These are phyloP conservation scores for Hymenoscyphus infarciens DNA, from an alignment of 2,329 filamentous ascomycete genomes.

Conservation along the genomic window DNA sequence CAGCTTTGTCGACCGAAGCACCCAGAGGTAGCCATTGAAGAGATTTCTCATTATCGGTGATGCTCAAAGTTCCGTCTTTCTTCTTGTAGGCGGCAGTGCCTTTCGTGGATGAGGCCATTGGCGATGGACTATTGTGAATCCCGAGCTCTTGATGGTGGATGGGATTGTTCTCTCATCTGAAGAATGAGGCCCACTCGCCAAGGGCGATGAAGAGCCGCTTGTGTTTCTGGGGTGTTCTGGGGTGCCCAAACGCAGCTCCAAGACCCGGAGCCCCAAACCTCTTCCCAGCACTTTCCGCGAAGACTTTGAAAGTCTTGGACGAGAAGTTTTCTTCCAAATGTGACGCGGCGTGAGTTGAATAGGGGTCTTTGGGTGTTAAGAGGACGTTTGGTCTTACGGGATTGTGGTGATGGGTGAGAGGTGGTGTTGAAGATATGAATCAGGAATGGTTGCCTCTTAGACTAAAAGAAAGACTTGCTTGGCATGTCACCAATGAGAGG, in stretches of 20 bases:
- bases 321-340: not conserved
- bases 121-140: not conserved
- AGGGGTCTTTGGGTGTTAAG: not conserved
- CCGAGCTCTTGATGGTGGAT: not conserved
- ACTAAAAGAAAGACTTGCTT: not conserved
- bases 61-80: slow-evolving; percentile 79
- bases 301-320: not conserved
- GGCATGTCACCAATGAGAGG: not conserved
- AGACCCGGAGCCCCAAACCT: not conserved
- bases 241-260: not conserved
- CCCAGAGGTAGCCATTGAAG: slow-evolving; percentile 72
- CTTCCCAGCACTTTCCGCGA: not conserved
- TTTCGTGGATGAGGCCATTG: slow-evolving; percentile 51
- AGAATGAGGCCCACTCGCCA: not conserved
- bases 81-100: slow-evolving; percentile 86
- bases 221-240: not conserved
- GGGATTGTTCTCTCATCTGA: not conserved
- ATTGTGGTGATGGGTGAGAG: not conserved
- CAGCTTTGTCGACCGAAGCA: slow-evolving; percentile 55
- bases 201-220: slow-evolving; percentile 2
- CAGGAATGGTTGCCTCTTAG: not conserved
- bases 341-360: not conserved
- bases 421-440: slow-evolving; percentile 1
- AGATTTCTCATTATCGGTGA: slow-evolving; percentile 68
- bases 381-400: not conserved